Evolutionary conservation across 1,284 basidiomycete genomes (phyloP).

Genomic region (Cystobasidium pallidum): DNA sequence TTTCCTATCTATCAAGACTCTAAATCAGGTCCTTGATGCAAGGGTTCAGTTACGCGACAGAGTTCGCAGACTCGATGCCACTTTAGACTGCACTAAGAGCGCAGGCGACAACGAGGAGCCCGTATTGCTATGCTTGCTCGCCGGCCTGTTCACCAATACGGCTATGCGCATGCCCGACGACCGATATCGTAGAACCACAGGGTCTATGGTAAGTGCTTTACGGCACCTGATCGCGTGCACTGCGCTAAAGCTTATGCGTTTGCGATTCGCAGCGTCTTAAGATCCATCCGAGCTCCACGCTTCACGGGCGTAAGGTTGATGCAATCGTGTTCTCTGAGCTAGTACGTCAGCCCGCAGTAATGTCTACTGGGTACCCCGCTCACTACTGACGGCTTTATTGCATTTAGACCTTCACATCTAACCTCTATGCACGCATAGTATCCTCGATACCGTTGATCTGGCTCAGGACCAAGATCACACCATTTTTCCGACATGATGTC

Average conservation of each 20-base stretch:
- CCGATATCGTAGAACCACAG: conserved; percentile 77
- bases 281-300: conserved; percentile 80
- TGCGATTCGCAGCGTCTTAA: conserved; percentile 70
- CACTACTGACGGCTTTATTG: neutral
- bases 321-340: conserved; percentile 89
- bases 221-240: neutral
- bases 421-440: conserved; percentile 83
- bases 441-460: conserved; percentile 72
- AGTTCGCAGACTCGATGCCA: conserved; percentile 49
- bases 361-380: too few species aligned
- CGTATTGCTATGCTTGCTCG: conserved; percentile 60
- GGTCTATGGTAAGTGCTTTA: conserved; percentile 66
- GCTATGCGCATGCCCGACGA: conserved; percentile 80
- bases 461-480: conserved; percentile 53
- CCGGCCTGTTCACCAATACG: conserved; percentile 77
- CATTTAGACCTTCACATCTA: conserved; percentile 74
- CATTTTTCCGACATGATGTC: conserved; percentile 9
- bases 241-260: neutral
- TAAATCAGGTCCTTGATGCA: conserved; percentile 51
- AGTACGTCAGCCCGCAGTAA: conserved; percentile 66
- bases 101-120: conserved; percentile 53
- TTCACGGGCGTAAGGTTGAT: conserved; percentile 75
- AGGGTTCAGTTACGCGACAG: conserved; percentile 53
- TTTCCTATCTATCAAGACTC: conserved; percentile 58
- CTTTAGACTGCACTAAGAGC: conserved; percentile 48